These are phyloP conservation scores for Phytophthora pinifolia DNA, from an alignment of 352 stramenopile species.

Conservation along the genomic window DNA sequence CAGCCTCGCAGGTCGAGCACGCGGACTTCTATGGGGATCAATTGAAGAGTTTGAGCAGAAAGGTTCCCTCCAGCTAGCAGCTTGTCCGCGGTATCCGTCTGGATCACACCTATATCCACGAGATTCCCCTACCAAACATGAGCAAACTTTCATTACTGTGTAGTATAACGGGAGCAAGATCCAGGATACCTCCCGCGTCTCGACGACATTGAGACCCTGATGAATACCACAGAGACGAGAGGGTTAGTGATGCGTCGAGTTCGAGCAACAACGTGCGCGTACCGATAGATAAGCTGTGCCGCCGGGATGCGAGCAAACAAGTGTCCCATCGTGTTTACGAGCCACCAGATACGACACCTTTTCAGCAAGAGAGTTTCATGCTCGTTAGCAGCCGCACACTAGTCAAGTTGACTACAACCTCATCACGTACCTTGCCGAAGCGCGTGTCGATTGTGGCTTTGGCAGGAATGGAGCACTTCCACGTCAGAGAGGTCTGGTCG, in stretches of 20 bases:
- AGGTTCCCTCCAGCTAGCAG: constrained; percentile 8
- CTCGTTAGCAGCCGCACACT: not conserved
- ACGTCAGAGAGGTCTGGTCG: constrained; percentile 37
- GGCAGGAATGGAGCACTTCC: constrained; percentile 42
- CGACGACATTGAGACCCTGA: constrained; percentile 40
- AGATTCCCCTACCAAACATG: constrained; percentile 30
- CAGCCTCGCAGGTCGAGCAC: constrained; percentile 58
- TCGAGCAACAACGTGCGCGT: constrained; percentile 4
- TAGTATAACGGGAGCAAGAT: too few relatives aligned
- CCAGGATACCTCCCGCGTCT: too few relatives aligned
- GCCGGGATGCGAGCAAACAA: constrained; percentile 48
- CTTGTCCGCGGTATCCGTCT: constrained; percentile 7
- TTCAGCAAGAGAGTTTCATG: not conserved
- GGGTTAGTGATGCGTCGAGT: not conserved
- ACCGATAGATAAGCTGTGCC: constrained; percentile 54
- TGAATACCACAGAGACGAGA: not conserved
- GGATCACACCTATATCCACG: constrained; percentile 23
- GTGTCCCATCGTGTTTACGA: constrained; percentile 47
- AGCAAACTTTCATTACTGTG: not conserved
- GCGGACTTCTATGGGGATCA: constrained; percentile 14
- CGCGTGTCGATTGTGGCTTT: constrained; percentile 44
- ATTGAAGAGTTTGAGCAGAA: not conserved
- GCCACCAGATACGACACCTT: constrained; percentile 42
- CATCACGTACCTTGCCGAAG: constrained; percentile 48
- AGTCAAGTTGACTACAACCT: not conserved